These are phyloP conservation scores for Chloropicon primus DNA, from an alignment of 139 green algal genomes.

Conservation along the genomic window DNA sequence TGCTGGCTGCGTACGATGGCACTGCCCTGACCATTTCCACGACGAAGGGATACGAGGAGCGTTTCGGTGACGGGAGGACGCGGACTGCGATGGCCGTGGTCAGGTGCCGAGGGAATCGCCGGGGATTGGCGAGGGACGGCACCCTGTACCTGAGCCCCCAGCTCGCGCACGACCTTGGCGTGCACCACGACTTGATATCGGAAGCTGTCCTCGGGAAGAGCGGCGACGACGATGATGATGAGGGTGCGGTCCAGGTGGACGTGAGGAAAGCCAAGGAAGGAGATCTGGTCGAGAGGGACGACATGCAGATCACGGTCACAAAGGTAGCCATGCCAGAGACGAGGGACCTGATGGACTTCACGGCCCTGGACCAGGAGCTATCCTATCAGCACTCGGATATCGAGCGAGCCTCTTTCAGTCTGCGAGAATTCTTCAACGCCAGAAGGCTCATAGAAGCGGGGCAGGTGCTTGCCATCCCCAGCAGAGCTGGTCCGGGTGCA, in stretches of 20 bases:
- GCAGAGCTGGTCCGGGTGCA: neutral
- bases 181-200: neutral
- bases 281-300: neutral
- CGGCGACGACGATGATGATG: too few relatives aligned
- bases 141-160: neutral
- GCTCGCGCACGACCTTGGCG: neutral
- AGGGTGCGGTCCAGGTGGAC: neutral
- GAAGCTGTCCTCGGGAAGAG: neutral
- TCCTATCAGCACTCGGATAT: neutral
- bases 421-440: neutral
- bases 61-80: too few relatives aligned
- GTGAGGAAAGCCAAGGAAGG: neutral
- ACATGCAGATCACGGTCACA: neutral
- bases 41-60: neutral
- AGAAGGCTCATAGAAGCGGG: neutral
- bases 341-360: neutral
- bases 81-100: too few relatives aligned
- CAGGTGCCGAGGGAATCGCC: too few relatives aligned
- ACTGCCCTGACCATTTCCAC: neutral
- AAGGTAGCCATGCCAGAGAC: neutral
- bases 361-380: neutral
- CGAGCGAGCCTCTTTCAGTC: neutral
- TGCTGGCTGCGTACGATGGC: neutral
- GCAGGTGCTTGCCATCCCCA: neutral
- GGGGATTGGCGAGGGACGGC: neutral